Evolutionary conservation across 768 basidiomycete genomes (phyloP), one percentile per base, ranked within the genome.

Genomic region (Clathrus columnatus): DNA sequence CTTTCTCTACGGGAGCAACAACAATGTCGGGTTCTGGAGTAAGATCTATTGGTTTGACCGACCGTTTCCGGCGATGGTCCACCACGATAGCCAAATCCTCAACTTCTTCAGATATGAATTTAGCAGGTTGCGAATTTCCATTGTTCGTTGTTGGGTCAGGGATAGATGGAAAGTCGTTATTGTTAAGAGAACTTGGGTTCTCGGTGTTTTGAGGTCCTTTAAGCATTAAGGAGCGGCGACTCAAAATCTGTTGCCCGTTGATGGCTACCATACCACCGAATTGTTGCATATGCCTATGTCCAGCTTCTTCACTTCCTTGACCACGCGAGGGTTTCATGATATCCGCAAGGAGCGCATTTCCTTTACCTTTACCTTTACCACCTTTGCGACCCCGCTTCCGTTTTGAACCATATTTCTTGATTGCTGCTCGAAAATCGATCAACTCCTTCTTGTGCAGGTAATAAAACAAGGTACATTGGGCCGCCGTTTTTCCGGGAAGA

Each of bases 381-480:
- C 36, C 36, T 62, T 65, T 65, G 52, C 74, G 73, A 32, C 78
- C 76, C 50, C 84, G 75, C 61, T 77, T 79, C 43, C 85, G 77
- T 63, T 84, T 85, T 57, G 79, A 82, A 14, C 80, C 84, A 59
- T 80, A 78, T 61, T 78, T 79, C 47, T 81, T 72, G 21, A 91
- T 75, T 16, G 87, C 81, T 61, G 83, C 81, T 54, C 88, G 81
- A 70, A 92, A 94, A 69, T 93, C 86, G 64, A 93, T 89, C 32
- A 78, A 69, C 62, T 78, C 79, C 71, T 92, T 91, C 77, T 97
- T 98, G 72, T 93, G 89, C 50, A 95, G 73, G 68, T 98, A 98
- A 70, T 97, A 98, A 70, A 83, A 95, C 48, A 85, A 80, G 46
- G 97, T 88, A 65, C 93, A 96, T 75, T 96, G 88, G 0, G 84